Evolutionary conservation across 2,329 filamentous ascomycete genomes (phyloP), one percentile per base, ranked within the genome.

Genomic region (Cladophialophora yegresii): DNA sequence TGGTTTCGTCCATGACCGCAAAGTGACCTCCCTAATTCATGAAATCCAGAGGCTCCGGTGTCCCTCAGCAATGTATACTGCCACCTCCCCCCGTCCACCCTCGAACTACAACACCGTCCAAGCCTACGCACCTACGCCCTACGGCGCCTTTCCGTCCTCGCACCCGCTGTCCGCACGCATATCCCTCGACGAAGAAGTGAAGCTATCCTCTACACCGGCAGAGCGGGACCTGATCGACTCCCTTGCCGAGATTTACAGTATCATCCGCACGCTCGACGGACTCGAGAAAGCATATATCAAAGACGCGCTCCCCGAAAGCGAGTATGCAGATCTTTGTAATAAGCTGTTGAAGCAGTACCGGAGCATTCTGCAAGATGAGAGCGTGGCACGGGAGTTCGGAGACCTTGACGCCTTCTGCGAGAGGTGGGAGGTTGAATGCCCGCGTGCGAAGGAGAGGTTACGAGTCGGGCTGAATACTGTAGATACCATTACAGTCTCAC

Each of bases 251-350:
- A 88, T 99, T 26, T 99, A 98, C 79, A 96, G 93, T 79, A 98
- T 99, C 70, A 93, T 99, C 43, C 86, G 97, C 67, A 98, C 95
- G 0, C 83, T 99, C 2, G 95, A 99, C 75, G 92, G 96, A 69
- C 85, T 99, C 1, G 95, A 99, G 74, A 96, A 96, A 77, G 96
- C 93, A 0, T 99, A 96, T 74, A 85, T 99, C 45, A 96, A 96
- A 74, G 95, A 99, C 82, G 93, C 92, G 23, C 89, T 99, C 57
- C 86, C 90, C 5, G 95, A 98, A 78, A 84, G 84, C 58, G 93
- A 97, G 73, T 99, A 99, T 77, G 96, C 93, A 1, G 95, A 98
- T 75, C 96, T 95, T 70, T 99, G 96, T 82, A 91, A 93, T 74
- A 87, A 95, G 45, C 85, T 96, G 65, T 79, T 99, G 72, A 96